These are phyloP conservation scores for Fusarium siculi DNA, from an alignment of 2,329 filamentous ascomycete species.

Conservation along the genomic window DNA sequence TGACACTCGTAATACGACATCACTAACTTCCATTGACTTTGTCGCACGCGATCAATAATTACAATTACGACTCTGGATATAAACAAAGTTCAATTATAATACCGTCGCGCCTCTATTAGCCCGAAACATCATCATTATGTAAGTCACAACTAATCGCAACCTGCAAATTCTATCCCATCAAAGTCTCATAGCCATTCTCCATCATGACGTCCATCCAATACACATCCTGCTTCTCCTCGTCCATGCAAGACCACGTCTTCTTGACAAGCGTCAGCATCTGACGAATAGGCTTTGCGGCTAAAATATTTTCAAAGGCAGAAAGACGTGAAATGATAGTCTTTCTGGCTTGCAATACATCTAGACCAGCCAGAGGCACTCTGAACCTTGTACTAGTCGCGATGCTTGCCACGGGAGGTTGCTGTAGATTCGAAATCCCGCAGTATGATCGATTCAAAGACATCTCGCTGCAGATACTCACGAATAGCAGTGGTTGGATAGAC, in stretches of 20 bases:
- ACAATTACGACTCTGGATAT: not conserved
- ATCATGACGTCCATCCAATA: slow-evolving; percentile 59
- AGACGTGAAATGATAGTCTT: slow-evolving; percentile 29
- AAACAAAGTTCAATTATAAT: not conserved
- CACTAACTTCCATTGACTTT: not conserved
- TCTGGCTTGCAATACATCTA: slow-evolving; percentile 31
- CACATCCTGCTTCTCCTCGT: slow-evolving; percentile 51
- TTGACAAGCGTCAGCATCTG: slow-evolving; percentile 34
- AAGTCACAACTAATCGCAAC: not conserved
- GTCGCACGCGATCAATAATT: not conserved
- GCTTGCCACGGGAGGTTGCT: slow-evolving; percentile 14
- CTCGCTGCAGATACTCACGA: slow-evolving; percentile 56
- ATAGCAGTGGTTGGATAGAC: slow-evolving; percentile 57
- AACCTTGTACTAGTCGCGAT: slow-evolving; percentile 33
- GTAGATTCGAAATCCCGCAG: slow-evolving; percentile 5
- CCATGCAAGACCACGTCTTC: slow-evolving; percentile 38
- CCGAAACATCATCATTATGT: not conserved
- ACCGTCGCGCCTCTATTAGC: not conserved
- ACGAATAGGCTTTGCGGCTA: slow-evolving; percentile 41
- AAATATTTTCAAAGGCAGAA: slow-evolving; percentile 33
- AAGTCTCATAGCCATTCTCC: slow-evolving; percentile 45
- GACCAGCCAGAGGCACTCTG: not conserved
- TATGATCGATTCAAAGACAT: slow-evolving; percentile 50
- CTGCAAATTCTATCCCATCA: slow-evolving; percentile 36
- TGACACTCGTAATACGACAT: not conserved